These are phyloP conservation scores for Trichoderma guizhouense DNA, from an alignment of 2,329 filamentous ascomycete species.

Conservation along the genomic window DNA sequence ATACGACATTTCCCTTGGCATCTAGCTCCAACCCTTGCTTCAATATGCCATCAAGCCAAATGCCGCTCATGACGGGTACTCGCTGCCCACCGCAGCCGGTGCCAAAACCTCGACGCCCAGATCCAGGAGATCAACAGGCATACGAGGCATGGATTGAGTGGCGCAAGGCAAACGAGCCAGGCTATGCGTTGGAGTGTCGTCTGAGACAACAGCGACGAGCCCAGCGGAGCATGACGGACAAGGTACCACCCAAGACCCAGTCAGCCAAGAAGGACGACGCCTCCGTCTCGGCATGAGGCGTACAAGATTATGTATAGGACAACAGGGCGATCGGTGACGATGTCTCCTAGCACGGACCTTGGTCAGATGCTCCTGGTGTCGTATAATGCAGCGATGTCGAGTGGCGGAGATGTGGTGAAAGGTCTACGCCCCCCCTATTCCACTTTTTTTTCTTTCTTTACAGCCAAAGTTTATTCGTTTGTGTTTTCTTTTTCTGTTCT, in stretches of 20 bases:
- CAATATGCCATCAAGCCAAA: background rate
- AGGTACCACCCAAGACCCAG: background rate
- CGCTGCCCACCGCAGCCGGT: slow-evolving; percentile 25
- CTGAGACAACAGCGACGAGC: slow-evolving; percentile 40
- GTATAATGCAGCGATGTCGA: background rate
- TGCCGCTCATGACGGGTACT: background rate
- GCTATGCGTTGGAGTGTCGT: slow-evolving; percentile 46
- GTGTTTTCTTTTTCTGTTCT: background rate
- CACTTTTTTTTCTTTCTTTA: background rate
- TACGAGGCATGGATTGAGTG: slow-evolving; percentile 50
- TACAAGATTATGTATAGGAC: background rate
- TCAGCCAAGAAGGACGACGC: background rate
- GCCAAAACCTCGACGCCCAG: slow-evolving; percentile 41
- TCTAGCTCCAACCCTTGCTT: background rate
- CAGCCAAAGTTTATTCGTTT: background rate
- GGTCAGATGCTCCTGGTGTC: background rate
- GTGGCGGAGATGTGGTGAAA: background rate
- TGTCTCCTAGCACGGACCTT: background rate
- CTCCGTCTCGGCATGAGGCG: background rate
- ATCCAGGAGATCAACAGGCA: slow-evolving; percentile 41
- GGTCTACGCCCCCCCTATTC: background rate
- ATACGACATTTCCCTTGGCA: background rate
- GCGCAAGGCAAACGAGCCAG: slow-evolving; percentile 47
- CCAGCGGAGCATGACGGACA: slow-evolving; percentile 26
- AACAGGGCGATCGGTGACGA: background rate